Percentiles rank a stretch among this genome's conserved stretches.
phyloP scores from a whole-genome alignment of 768 basidiomycete genomes.

The Dacryopinax primogenitus region DNA sequence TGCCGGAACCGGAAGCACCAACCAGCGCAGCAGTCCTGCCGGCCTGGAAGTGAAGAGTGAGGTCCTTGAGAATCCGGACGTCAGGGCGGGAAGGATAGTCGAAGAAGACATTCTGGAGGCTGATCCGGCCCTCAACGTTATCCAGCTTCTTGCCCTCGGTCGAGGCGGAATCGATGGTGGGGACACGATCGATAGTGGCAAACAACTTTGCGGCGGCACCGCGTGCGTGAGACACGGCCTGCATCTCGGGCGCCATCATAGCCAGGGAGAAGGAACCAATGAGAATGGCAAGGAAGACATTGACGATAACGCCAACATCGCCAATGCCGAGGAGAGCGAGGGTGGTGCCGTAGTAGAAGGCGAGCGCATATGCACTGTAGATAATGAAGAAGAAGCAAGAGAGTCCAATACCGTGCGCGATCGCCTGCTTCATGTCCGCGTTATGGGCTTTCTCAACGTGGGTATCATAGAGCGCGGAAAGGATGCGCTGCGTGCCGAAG shows the following conservation, averaged over 20 bases:
- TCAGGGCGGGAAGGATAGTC: conserved; percentile 31
- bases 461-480: conserved; percentile 27
- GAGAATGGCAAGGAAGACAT: conserved; percentile 27
- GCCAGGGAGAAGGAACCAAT: conserved; percentile 31
- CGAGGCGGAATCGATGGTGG: conserved; percentile 32
- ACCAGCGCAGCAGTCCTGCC: conserved; percentile 34
- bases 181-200: conserved; percentile 33
- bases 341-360: conserved; percentile 33
- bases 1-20: conserved; percentile 33
- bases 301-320: conserved; percentile 30
- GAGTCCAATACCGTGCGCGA: conserved; percentile 23
- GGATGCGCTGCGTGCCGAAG: conserved; percentile 28
- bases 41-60: conserved; percentile 22
- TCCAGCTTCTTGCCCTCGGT: conserved; percentile 28
- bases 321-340: conserved; percentile 22
- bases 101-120: conserved; percentile 31
- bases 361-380: conserved; percentile 26
- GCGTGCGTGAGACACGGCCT: conserved; percentile 27
- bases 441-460: conserved; percentile 23
- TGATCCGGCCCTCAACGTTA: conserved; percentile 28
- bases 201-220: conserved; percentile 33
- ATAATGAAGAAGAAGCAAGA: conserved; percentile 29
- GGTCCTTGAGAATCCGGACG: conserved; percentile 32
- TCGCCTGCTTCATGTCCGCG: conserved; percentile 22
- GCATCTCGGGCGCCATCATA: conserved; percentile 30